Base-by-base conservation (phyloP, 306 rosid genomes). In the Gleditsia sinensis region DNA sequence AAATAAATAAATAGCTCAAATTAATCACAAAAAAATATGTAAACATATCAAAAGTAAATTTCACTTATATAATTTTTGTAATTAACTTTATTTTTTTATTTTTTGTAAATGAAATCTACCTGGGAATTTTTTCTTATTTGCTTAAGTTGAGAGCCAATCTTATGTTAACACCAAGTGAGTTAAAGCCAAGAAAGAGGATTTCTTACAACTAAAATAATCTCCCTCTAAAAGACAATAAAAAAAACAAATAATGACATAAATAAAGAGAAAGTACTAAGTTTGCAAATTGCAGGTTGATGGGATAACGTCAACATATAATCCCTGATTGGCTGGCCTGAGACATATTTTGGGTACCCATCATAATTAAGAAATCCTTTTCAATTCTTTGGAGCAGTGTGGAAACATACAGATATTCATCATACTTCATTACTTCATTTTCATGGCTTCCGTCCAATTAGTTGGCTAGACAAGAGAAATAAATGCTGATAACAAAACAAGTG, bases 401-500 rank as follows among this genome's bases (percentile, higher is more conserved):
- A 55, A 45, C 53, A 63, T 12, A 40, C 28, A 36, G 7, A 56
- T 39, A 49, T 20, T 70, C 57, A 69, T n/a, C n/a, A n/a, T n/a
- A 70, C 20, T 33, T 69, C n/a, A n/a, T n/a, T 12, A 9, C 58
- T 50, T 77, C 7, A 37, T 46, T 19, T 8, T 17, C 37, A 37
- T 25, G 50, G 69, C 61, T 48, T 36, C 49, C 4, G 45, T 27
- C n/a, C 48, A 11, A 42, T 12, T 48, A 30, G 51, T 8, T 37
- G 19, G 33, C 67, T 42, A 16, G 24, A 43, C 63, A 75, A 16
- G 53, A 36, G 53, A 60, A 43, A 33, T 45, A 46, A 61, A 69
- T 42, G 16, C 24, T n/a, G 27, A 60, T 50, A 56, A 53, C 65
- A 63, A 60, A 28, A 32, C 33, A n/a, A 32, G 48, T 68, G 76